A percentile compares a stretch with the other conserved stretches of the same genome.
Conservation (phyloP, 2,329 filamentous ascomycete genomes). For the Alternaria conjuncta region DNA sequence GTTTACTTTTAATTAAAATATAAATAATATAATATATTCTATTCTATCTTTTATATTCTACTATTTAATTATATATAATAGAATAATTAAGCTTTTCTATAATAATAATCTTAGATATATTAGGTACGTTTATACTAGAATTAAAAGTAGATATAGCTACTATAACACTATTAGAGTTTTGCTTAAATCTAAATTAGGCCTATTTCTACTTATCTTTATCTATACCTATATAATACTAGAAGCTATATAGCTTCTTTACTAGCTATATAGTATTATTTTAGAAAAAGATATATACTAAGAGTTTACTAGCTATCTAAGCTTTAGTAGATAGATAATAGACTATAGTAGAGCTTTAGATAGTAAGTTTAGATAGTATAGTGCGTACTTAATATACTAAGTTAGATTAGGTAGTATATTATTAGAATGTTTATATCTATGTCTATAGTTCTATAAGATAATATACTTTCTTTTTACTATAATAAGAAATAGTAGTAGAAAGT, state of each 20-base stretch:
- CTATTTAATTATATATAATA: neutral
- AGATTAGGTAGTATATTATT: too few species aligned
- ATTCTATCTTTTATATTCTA: neutral
- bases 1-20: neutral
- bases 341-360: neutral
- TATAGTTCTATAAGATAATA: too few species aligned
- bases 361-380: neutral
- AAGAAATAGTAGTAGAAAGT: neutral
- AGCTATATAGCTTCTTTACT: neutral
- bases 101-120: neutral
- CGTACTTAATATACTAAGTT: too few species aligned
- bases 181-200: neutral
- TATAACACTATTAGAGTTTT: neutral
- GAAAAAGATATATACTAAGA: neutral
- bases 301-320: neutral
- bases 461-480: neutral
- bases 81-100: neutral
- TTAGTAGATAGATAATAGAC: neutral
- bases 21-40: neutral
- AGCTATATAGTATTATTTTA: neutral
- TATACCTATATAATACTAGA: neutral
- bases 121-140: neutral
- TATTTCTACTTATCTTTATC: neutral
- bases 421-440: too few species aligned
- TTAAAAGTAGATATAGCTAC: neutral